Base-by-base conservation (phyloP, 495 filamentous ascomycete genomes). In the Xylaria cubensis region DNA sequence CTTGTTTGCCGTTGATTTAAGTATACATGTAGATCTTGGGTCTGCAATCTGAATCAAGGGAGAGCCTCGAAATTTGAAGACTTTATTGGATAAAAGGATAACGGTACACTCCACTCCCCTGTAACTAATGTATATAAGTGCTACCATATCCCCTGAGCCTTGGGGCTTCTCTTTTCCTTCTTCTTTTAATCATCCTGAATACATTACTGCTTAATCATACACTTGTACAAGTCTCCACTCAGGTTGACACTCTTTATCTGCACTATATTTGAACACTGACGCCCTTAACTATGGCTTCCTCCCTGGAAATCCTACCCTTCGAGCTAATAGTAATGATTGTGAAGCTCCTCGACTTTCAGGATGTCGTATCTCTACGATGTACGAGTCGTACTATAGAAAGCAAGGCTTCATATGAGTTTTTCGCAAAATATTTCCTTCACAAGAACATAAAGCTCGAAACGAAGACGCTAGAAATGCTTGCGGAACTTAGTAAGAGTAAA, bases 301-400 rank as follows among this genome's bases (percentile, higher is more conserved):
- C 6, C 5, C 24, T 65, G 2, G 63, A 65, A 48, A 17, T 24
- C 42, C 17, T 65, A 39, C 63, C 63, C 0, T 24, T 50, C 63
- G 63, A 65, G 17, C 24, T 65, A 10, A 48, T 65, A 26, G 41
- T 12, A 50, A 48, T n/a, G 12, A 36, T 65, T 15, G 63, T 48
- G 41, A 48, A 48, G 15, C 17, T 29, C 29, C 63, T 65, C 42
- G 7, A 29, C 24, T 19, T 48, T 8, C 42, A 10, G 10, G 63
- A 65, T 26, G 7, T 65, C 8, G 26, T 13, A 15, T 46, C 41
- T 34, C 26, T 65, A n/a, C 63, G 63, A 29, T 8, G 10, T 15
- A 50, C 63, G 6, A 48, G 63, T 10, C 42, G 42, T 2, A 1
- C 10, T 26, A 32, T 65, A 13, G 63, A 26, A 65, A 48, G 39